phyloP scores from a whole-genome alignment of 2,329 filamentous ascomycete species.

The Colletotrichum sidae region DNA sequence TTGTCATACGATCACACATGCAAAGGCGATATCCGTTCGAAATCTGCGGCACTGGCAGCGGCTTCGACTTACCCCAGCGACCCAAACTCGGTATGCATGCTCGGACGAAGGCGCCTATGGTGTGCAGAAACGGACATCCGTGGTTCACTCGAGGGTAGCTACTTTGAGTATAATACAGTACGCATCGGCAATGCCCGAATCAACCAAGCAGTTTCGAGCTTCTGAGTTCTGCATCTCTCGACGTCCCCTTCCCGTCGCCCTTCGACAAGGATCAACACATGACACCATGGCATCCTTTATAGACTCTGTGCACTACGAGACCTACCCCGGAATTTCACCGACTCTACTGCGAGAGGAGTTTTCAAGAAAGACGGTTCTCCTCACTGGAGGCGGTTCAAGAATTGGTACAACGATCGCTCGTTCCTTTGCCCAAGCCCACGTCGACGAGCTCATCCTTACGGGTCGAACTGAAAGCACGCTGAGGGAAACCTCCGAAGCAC shows the following conservation, averaged over 20 bases:
- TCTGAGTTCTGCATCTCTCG: too few relatives aligned
- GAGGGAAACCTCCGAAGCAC: slow-evolving; percentile 1
- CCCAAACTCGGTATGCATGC: too few relatives aligned
- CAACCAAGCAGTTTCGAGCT: too few relatives aligned
- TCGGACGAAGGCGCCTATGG: too few relatives aligned
- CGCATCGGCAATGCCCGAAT: too few relatives aligned
- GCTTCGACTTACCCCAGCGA: too few relatives aligned
- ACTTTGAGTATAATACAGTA: too few relatives aligned
- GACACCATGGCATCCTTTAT: slow-evolving; percentile 17
- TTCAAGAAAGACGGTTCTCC: slow-evolving; percentile 64
- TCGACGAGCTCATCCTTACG: slow-evolving; percentile 50
- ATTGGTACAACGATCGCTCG: slow-evolving; percentile 75
- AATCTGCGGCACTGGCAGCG: too few relatives aligned
- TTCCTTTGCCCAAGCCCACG: slow-evolving; percentile 59
- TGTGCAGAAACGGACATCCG: too few relatives aligned
- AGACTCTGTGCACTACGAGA: slow-evolving; percentile 10
- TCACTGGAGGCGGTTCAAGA: slow-evolving; percentile 74
- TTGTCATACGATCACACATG: too few relatives aligned
- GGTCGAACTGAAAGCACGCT: slow-evolving; percentile 48
- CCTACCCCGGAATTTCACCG: slow-evolving; percentile 10
- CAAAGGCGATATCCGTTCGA: too few relatives aligned
- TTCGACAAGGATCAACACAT: not conserved
- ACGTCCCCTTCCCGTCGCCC: not conserved
- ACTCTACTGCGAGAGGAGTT: slow-evolving; percentile 12
- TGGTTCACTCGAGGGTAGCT: too few relatives aligned